These are phyloP conservation scores for Aspergillus sergii DNA, from an alignment of 2,329 filamentous ascomycete species.

Conservation along the genomic window DNA sequence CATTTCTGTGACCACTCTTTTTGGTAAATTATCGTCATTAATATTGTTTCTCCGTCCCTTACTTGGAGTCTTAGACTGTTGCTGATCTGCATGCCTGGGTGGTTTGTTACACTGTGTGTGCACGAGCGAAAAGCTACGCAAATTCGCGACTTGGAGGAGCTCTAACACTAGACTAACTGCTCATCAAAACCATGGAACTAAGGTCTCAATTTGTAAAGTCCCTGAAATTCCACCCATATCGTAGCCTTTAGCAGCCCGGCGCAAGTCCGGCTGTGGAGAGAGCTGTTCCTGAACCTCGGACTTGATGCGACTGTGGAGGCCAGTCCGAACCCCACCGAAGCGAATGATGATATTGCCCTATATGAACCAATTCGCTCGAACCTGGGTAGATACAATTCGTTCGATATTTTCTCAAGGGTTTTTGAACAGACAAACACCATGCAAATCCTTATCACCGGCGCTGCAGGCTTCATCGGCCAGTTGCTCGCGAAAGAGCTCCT, in stretches of 20 bases:
- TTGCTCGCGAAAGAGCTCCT: conserved; percentile 60
- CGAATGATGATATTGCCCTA: conserved; percentile 11
- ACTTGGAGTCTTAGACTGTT: too few relatives aligned
- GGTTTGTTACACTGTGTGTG: not conserved
- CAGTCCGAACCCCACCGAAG: conserved; percentile 16
- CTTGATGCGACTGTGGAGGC: conserved; percentile 41
- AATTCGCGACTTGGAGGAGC: not conserved
- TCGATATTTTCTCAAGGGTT: not conserved
- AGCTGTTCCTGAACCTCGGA: conserved; percentile 28
- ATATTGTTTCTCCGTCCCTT: too few relatives aligned
- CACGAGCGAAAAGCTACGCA: not conserved
- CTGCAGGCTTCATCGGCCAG: conserved; percentile 67
- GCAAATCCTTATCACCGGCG: conserved; percentile 65
- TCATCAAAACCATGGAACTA: not conserved
- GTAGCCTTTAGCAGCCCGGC: conserved; percentile 9
- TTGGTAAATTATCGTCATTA: not conserved
- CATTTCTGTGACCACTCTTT: not conserved
- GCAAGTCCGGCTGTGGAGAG: conserved; percentile 37
- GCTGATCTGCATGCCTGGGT: not conserved
- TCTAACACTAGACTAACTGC: not conserved
- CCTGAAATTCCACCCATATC: not conserved
- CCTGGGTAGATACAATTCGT: not conserved
- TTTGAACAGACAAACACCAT: conserved; percentile 25
- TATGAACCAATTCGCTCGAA: not conserved
- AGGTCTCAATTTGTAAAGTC: not conserved